A percentile compares a stretch with the other conserved stretches of the same genome.
Conservation (phyloP, 108 stramenopile species). For the Phaeodactylum tricornutum region DNA sequence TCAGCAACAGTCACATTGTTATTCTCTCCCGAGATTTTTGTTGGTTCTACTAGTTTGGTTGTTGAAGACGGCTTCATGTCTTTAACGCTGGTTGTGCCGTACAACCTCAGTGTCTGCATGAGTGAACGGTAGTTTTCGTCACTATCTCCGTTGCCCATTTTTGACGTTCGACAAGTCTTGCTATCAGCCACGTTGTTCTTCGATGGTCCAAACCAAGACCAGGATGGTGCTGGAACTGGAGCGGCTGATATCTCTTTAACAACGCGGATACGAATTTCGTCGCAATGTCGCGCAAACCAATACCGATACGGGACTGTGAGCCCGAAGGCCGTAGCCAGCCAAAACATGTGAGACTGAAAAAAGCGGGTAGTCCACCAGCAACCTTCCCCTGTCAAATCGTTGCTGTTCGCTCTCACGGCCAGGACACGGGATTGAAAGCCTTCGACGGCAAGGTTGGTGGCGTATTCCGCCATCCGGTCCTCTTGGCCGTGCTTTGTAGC, state of each 20-base stretch:
- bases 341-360: too few species aligned
- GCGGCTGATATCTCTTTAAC: slow-evolving; percentile 53
- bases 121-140: not conserved
- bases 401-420: slow-evolving; percentile 41
- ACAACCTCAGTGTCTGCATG: not conserved
- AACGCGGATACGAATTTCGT: slow-evolving; percentile 70
- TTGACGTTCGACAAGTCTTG: not conserved
- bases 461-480: slow-evolving; percentile 73
- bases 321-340: slow-evolving; percentile 56
- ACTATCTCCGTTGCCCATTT: not conserved
- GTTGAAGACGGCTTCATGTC: too few species aligned
- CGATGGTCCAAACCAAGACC: not conserved
- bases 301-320: slow-evolving; percentile 76
- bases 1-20: too few species aligned
- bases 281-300: slow-evolving; percentile 76
- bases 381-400: slow-evolving; percentile 26
- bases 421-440: slow-evolving; percentile 61
- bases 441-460: slow-evolving; percentile 60
- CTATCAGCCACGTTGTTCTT: not conserved
- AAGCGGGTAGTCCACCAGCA: slow-evolving; percentile 40
- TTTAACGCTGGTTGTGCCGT: not conserved
- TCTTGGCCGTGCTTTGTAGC: slow-evolving; percentile 54
- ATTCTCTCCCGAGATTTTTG: too few species aligned
- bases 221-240: not conserved
- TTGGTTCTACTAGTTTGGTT: too few species aligned